A percentile compares a stretch with the other conserved stretches of the same genome.
Evolutionary conservation across 805 yeast species (phyloP).

Genomic region (Yamadazyma endophytica): DNA sequence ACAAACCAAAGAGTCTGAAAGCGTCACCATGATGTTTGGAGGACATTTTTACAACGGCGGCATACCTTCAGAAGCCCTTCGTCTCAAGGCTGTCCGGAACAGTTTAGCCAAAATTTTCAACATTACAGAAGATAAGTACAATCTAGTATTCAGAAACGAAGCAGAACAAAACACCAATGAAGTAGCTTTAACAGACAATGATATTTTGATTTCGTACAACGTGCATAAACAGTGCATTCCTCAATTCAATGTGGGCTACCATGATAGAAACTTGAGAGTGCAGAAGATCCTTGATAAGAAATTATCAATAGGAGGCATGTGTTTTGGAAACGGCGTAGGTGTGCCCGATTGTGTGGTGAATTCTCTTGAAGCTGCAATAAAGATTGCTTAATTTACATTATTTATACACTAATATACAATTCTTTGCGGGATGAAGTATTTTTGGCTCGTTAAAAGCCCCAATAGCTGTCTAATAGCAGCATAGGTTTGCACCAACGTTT

Average conservation of each 20-base stretch:
- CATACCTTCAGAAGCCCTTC: conserved; percentile 25
- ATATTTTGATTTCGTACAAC: conserved; percentile 28
- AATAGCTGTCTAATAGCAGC: too few relatives aligned
- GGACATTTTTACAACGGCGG: conserved; percentile 51
- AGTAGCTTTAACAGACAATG: conserved; percentile 17
- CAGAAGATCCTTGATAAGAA: conserved; percentile 25
- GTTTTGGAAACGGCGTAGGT: conserved; percentile 73
- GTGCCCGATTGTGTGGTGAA: conserved; percentile 82
- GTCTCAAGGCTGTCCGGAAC: conserved; percentile 22
- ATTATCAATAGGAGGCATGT: conserved; percentile 73
- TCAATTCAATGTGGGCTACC: conserved; percentile 71
- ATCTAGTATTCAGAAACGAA: conserved; percentile 24
- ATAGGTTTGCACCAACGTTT: too few relatives aligned
- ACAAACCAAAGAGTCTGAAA: conserved; percentile 43
- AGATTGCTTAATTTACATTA: background rate
- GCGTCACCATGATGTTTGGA: conserved; percentile 87
- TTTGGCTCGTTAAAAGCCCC: too few relatives aligned
- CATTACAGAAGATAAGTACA: conserved; percentile 14
- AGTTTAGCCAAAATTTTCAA: conserved; percentile 20
- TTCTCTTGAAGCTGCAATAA: conserved; percentile 53
- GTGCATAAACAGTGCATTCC: conserved; percentile 61
- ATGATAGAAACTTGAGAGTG: conserved; percentile 34
- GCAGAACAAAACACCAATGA: conserved; percentile 9
- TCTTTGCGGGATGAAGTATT: too few relatives aligned
- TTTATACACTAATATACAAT: conserved; percentile 1